A percentile compares a stretch with the other conserved stretches of the same genome.
These are phyloP conservation scores for Gynochthodes officinalis DNA, from an alignment of 257 asterid species.

Conservation along the genomic window DNA sequence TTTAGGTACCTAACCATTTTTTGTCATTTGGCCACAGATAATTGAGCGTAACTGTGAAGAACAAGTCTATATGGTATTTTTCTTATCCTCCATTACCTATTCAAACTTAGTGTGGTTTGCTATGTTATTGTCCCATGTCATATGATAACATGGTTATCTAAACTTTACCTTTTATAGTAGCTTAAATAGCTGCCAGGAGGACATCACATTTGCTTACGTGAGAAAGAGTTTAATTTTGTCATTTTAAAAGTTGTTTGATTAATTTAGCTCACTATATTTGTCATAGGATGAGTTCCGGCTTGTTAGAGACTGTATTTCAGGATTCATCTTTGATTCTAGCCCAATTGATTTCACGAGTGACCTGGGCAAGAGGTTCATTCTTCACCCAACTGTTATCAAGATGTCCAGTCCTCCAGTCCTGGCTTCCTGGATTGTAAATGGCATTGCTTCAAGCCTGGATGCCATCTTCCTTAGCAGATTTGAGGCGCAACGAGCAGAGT, in stretches of 20 bases:
- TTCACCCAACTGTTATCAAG: constrained; percentile 70
- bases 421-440: constrained; percentile 67
- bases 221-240: neutral
- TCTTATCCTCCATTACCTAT: constrained; percentile 2
- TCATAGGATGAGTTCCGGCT: constrained; percentile 66
- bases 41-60: constrained; percentile 69
- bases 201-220: neutral
- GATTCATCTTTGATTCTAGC: constrained; percentile 79
- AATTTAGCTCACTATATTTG: neutral
- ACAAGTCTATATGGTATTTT: constrained; percentile 52
- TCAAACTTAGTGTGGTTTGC: neutral
- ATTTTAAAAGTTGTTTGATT: neutral
- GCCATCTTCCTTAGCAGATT: constrained; percentile 70
- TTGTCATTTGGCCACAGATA: constrained; percentile 55
- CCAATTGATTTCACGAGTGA: constrained; percentile 93
- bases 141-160: constrained; percentile 2
- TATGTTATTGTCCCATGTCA: neutral
- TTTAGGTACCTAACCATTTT: neutral
- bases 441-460: constrained; percentile 73
- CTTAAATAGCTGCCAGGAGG: neutral
- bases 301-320: constrained; percentile 76
- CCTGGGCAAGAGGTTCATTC: constrained; percentile 62
- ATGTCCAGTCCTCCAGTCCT: constrained; percentile 66
- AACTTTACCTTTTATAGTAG: constrained; percentile 2
- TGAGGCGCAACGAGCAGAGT: constrained; percentile 86